Conservation (phyloP, 345 rosid genomes). For the Clausena lansium region DNA sequence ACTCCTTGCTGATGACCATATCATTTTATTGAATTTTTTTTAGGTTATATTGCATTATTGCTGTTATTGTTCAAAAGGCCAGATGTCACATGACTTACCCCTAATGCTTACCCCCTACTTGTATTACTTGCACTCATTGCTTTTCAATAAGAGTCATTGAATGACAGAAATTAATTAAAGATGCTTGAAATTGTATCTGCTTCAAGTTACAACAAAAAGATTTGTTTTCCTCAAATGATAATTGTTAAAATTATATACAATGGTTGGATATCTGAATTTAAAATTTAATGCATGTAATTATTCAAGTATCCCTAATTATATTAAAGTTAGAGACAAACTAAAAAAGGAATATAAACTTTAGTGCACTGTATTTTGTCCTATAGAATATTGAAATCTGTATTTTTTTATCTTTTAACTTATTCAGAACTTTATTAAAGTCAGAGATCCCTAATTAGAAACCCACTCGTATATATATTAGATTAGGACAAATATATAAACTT, state of each 20-base stretch:
- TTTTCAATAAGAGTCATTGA: not conserved
- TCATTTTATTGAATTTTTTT: not conserved
- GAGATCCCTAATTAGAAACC: no score
- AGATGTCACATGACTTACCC: not conserved
- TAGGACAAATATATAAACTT: no score
- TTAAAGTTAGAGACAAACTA: no score
- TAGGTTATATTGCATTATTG: not conserved
- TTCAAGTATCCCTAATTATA: no score
- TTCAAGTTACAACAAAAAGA: slow-evolving; percentile 3
- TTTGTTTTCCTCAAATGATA: not conserved
- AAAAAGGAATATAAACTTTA: no score
- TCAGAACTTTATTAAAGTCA: no score
- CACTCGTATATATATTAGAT: no score
- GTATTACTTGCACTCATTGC: not conserved
- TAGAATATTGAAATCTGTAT: no score
- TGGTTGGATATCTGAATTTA: not conserved
- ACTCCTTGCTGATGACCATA: not conserved
- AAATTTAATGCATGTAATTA: not conserved
- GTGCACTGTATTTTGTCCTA: no score
- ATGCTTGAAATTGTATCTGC: slow-evolving; percentile 5
- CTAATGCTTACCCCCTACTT: no score
- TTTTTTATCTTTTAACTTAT: no score
- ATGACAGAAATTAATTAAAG: not conserved
- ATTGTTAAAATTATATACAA: not conserved
- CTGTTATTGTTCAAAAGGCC: not conserved